These are phyloP conservation scores for Penicillium sp. DNA, from an alignment of 2,329 filamentous ascomycete species.

Conservation along the genomic window DNA sequence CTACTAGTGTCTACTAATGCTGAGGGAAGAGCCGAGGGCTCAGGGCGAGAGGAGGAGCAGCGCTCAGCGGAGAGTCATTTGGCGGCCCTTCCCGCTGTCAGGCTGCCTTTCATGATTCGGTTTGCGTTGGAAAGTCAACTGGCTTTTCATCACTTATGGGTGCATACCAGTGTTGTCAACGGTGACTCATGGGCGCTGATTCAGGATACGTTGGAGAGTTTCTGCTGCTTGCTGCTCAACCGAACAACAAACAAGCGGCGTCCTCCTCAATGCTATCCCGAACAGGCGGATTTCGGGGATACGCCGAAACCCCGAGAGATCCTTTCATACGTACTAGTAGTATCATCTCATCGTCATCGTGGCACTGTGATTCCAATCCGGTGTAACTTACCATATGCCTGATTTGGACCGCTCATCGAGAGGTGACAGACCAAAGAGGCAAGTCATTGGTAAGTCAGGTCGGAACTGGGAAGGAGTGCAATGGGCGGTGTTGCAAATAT, in stretches of 20 bases:
- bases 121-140: background rate
- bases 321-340: too few species aligned
- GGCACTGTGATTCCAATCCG: background rate
- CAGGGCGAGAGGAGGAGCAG: too few species aligned
- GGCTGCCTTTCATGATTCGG: background rate
- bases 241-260: too few species aligned
- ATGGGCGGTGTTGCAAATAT: background rate
- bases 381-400: background rate
- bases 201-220: too few species aligned
- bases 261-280: too few species aligned
- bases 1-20: too few species aligned
- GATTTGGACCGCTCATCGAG: background rate
- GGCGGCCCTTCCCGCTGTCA: slow-evolving; percentile 1
- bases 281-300: too few species aligned
- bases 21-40: background rate
- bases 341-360: too few species aligned
- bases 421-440: background rate
- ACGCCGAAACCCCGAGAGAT: too few species aligned
- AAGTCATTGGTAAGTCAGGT: background rate
- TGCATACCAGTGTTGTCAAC: background rate
- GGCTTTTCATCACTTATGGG: background rate
- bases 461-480: background rate
- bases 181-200: too few species aligned
- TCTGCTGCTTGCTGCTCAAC: too few species aligned
- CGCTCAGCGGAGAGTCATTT: background rate